A percentile compares a stretch with the other conserved stretches of the same genome.
These are phyloP conservation scores for Pyracantha coccinea DNA, from an alignment of 331 rosid genomes.

Conservation along the genomic window DNA sequence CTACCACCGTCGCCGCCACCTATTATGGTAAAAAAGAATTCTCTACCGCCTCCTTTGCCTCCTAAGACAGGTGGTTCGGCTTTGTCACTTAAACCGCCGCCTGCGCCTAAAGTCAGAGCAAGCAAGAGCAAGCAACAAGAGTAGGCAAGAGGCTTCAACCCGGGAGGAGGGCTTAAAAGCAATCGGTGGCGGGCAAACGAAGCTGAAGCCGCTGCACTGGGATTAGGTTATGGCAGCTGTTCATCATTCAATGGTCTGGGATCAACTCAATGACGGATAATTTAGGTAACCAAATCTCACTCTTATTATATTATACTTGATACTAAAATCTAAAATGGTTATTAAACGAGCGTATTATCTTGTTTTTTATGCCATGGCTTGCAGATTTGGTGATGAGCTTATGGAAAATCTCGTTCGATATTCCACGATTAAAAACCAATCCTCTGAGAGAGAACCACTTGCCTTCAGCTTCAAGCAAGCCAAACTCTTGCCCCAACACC, in stretches of 20 bases:
- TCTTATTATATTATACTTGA: background rate
- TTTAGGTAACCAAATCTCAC: conserved; percentile 43
- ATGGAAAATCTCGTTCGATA: conserved; percentile 83
- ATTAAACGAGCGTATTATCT: background rate
- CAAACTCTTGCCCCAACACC: conserved; percentile 28
- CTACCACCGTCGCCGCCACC: conserved; percentile 24
- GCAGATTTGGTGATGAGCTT: conserved; percentile 75
- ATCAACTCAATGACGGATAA: conserved; percentile 66
- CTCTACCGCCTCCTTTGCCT: conserved; percentile 29
- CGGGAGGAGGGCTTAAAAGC: conserved; percentile 20
- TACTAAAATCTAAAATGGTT: background rate
- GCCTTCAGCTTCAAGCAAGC: conserved; percentile 21
- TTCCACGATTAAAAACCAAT: conserved; percentile 28
- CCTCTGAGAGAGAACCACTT: conserved; percentile 29
- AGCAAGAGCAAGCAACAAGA: background rate
- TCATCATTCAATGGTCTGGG: conserved; percentile 96
- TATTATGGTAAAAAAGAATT: conserved; percentile 11
- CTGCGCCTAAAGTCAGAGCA: conserved; percentile 5
- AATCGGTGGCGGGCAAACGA: conserved; percentile 25
- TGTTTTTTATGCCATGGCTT: background rate
- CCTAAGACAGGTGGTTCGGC: conserved; percentile 6
- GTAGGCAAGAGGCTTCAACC: conserved; percentile 24
- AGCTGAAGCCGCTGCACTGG: conserved; percentile 82
- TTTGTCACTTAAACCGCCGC: conserved; percentile 12
- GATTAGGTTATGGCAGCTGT: conserved; percentile 69